Conservation (phyloP, 148 eudicot species). For the Persicaria maculosa region DNA sequence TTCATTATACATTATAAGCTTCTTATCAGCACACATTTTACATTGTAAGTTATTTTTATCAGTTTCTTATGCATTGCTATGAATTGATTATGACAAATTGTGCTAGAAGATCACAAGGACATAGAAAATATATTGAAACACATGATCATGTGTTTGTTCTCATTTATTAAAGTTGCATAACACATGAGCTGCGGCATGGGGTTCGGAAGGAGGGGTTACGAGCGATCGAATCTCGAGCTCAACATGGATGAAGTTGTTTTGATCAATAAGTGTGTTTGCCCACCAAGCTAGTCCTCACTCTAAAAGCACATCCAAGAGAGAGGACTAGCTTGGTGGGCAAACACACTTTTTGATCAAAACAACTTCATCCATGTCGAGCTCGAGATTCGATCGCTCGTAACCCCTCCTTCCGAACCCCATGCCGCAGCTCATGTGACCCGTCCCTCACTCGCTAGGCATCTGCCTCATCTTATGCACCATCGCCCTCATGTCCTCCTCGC, state of each 20-base stretch:
- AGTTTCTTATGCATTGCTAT: no score
- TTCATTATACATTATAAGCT: no score
- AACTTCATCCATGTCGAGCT: background rate
- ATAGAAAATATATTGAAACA: no score
- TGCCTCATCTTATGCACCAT: conserved; percentile 20
- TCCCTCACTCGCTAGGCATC: conserved; percentile 20
- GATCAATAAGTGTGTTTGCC: background rate
- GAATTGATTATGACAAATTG: no score
- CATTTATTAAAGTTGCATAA: no score
- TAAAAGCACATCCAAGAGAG: conserved; percentile 4
- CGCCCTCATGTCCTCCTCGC: conserved; percentile 16
- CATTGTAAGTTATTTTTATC: no score
- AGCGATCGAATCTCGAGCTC: background rate
- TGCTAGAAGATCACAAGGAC: no score
- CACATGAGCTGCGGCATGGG: conserved; percentile 13
- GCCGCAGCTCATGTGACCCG: conserved; percentile 12
- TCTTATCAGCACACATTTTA: no score
- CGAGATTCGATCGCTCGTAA: background rate
- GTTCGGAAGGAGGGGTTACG: background rate
- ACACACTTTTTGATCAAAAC: background rate
- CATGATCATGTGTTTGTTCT: no score
- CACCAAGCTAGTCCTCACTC: background rate
- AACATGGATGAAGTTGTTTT: background rate
- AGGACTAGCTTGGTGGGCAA: background rate
- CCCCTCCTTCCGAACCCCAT: background rate